Base-by-base conservation (phyloP, 345 rosid species). In the Acer saccharum region DNA sequence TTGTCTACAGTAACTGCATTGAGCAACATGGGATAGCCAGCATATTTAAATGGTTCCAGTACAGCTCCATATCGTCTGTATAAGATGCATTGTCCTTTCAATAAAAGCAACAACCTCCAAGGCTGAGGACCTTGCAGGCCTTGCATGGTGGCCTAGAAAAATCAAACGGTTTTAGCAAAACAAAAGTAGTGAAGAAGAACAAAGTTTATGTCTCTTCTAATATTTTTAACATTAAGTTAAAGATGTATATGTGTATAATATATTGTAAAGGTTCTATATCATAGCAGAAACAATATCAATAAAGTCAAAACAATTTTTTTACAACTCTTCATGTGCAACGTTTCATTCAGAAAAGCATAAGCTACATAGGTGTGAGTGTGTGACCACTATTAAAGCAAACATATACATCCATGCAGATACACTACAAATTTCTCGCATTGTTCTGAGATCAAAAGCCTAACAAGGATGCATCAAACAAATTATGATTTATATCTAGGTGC, bases 101-200 rank as follows among this genome's bases (percentile, higher is more conserved):
- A 83, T 78, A 96, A 82, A 81, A 96, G 98, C 89, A 96, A 87
- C 82, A 96, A 75, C 87, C 98, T 92, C 99, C 99, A 96, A 61
- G 97, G 88, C 80, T 96, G 99, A 72, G 99, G 98, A 85, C 99
- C 99, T 91, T 96, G 99, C 82, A 96, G 81, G 70, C 99, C 99
- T 96, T 96, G 99, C 93, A 96, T 92, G 76, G 99, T 96, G 77
- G 98, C 98, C 99, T 96, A 72, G 48, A 76, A 77, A 84, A 84
- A 69, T 29, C 68, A 76, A 65, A 60, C 43, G 4, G 11, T 21
- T 74, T 70, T 11, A 21, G 74, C 25, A 72, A 73, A 60, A 23
- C 29, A 29, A 60, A 41, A 75, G 43, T 3, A 68, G n/a, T 13
- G 3, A 43, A n/a, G 14, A 17, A 1, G 20, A 75, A 71, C 8